A percentile compares a stretch with the other conserved stretches of the same genome.
phyloP scores from a whole-genome alignment of 768 basidiomycete genomes.

The Mycena venus region DNA sequence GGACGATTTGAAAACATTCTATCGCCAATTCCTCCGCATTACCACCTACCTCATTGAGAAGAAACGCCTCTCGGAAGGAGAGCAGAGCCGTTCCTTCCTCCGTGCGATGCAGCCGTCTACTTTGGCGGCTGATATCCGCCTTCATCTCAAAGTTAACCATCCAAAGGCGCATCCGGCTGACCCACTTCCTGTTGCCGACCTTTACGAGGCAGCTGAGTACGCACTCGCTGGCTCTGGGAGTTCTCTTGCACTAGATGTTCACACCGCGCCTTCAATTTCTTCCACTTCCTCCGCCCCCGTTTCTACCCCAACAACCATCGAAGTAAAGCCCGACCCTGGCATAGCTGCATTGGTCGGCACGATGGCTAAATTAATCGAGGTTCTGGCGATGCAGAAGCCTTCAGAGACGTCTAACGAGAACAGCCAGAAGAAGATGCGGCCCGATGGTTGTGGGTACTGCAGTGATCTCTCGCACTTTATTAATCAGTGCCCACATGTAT shows the following conservation, averaged over 20 bases:
- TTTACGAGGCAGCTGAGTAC: neutral
- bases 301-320: neutral
- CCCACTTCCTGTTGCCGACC: neutral
- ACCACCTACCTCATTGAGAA: neutral
- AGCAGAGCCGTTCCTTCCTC: neutral
- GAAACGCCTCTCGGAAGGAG: neutral
- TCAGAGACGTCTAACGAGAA: too few relatives aligned
- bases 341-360: neutral
- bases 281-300: too few relatives aligned
- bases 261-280: too few relatives aligned
- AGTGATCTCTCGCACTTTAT: too few relatives aligned
- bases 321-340: neutral
- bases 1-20: neutral
- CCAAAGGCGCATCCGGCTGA: neutral
- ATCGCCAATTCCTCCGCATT: neutral
- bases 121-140: neutral
- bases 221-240: neutral
- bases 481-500: too few relatives aligned
- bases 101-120: neutral
- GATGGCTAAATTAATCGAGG: neutral
- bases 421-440: too few relatives aligned
- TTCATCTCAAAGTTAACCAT: neutral
- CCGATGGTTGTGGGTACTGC: too few relatives aligned
- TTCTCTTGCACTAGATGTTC: too few relatives aligned
- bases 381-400: neutral